A percentile compares a stretch with the other conserved stretches of the same genome.
Evolutionary conservation across 805 yeast genomes (phyloP).

Genomic region (Candida taoyuanica): DNA sequence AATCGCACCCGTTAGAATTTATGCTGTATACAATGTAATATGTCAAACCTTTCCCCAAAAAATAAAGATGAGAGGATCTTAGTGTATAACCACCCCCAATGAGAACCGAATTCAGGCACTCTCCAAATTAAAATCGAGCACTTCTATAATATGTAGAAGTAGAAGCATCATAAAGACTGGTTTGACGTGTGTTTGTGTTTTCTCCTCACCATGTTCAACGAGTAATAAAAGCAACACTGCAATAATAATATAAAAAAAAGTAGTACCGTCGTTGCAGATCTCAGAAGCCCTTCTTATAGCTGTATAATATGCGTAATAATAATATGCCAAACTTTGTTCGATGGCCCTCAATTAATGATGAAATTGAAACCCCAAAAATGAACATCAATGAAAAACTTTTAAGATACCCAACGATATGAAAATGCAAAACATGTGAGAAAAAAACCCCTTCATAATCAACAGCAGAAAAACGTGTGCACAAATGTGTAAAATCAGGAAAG

Average conservation of each 20-base stretch:
- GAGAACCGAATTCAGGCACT: not conserved
- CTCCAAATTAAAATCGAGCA: slow-evolving; percentile 1
- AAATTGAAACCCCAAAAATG: slow-evolving; percentile 4
- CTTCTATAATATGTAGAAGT: slow-evolving; percentile 12
- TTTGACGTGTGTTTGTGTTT: slow-evolving; percentile 11
- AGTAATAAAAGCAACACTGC: slow-evolving; percentile 3
- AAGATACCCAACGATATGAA: slow-evolving; percentile 14
- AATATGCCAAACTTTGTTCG: too few relatives aligned
- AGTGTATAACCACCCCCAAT: not conserved
- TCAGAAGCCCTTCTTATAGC: slow-evolving; percentile 10
- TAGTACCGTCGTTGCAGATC: slow-evolving; percentile 12
- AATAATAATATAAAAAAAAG: slow-evolving; percentile 2
- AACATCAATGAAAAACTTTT: slow-evolving; percentile 11
- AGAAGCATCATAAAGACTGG: slow-evolving; percentile 10
- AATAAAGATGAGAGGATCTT: too few relatives aligned
- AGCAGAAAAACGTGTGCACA: slow-evolving; percentile 7
- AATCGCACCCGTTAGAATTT: not conserved
- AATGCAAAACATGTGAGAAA: slow-evolving; percentile 14
- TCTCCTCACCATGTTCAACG: slow-evolving; percentile 12
- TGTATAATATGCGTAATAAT: too few relatives aligned
- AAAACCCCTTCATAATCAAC: slow-evolving; percentile 10
- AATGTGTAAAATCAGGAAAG: not conserved
- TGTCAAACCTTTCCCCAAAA: not conserved
- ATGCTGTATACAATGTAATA: not conserved
- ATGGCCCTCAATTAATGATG: too few relatives aligned